phyloP scores from a whole-genome alignment of 2,329 filamentous ascomycete species.

The Phyllosticta capitalensis region DNA sequence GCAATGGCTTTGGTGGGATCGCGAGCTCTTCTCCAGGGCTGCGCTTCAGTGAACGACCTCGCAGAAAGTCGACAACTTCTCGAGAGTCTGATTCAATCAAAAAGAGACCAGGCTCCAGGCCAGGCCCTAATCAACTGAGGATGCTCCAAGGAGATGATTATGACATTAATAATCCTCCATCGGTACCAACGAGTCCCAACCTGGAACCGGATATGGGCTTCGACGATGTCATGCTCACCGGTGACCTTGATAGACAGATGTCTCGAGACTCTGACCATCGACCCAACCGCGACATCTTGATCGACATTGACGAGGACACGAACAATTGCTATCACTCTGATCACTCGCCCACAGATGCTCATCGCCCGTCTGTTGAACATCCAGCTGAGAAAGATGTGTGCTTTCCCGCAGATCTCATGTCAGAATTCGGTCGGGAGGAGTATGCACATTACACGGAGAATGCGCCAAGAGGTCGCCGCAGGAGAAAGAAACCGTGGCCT shows the following conservation, averaged over 20 bases:
- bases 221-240: constrained; percentile 59
- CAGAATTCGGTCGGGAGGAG: constrained; percentile 74
- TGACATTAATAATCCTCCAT: constrained; percentile 58
- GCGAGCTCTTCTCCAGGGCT: constrained; percentile 23
- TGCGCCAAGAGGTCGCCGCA: constrained; percentile 30
- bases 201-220: constrained; percentile 43
- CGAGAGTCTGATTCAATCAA: constrained; percentile 22
- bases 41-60: constrained; percentile 19
- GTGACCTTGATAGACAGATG: constrained; percentile 42
- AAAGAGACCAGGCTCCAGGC: constrained; percentile 13
- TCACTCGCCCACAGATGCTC: constrained; percentile 14
- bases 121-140: constrained; percentile 21
- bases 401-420: constrained; percentile 71
- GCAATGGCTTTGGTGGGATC: constrained; percentile 23
- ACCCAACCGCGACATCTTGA: constrained; percentile 35
- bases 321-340: constrained; percentile 35
- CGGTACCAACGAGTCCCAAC: constrained; percentile 49
- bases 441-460: constrained; percentile 41
- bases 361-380: constrained; percentile 20
- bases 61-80: constrained; percentile 23
- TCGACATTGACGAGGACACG: constrained; percentile 44
- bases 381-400: constrained; percentile 82
- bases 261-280: constrained; percentile 16
- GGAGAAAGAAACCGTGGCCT: constrained; percentile 62
- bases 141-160: constrained; percentile 35